phyloP scores from a whole-genome alignment of 2,329 filamentous ascomycete species.

The Periconia sp. region DNA sequence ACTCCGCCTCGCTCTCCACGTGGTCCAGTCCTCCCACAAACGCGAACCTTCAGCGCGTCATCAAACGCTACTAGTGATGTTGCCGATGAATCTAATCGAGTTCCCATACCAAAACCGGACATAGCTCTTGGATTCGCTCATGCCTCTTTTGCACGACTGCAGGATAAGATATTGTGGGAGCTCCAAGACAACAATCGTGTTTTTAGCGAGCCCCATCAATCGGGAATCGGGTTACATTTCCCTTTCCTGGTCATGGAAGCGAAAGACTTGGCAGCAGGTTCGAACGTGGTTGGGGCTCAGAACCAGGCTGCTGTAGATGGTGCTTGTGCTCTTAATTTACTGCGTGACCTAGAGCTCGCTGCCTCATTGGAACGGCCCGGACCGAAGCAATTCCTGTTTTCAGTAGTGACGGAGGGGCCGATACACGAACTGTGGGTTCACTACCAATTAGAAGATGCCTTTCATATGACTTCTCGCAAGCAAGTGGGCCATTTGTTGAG shows the following conservation, averaged over 20 bases:
- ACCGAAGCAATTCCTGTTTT: constrained; percentile 11
- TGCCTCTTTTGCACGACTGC: constrained; percentile 7
- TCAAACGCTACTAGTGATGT: constrained; percentile 11
- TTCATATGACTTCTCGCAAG: constrained; percentile 11
- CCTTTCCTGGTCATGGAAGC: constrained; percentile 15
- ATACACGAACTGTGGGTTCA: constrained; percentile 17
- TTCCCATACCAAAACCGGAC: constrained; percentile 13
- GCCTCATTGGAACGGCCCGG: neutral
- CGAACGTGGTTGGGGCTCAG: constrained; percentile 2
- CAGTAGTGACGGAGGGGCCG: constrained; percentile 15
- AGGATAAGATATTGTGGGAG: constrained; percentile 15
- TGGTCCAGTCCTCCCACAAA: constrained; percentile 6
- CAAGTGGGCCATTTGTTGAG: too few species aligned
- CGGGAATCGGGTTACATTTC: constrained; percentile 9
- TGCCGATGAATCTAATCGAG: constrained; percentile 11
- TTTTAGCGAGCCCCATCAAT: constrained; percentile 11
- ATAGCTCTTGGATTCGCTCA: constrained; percentile 12
- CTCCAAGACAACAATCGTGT: constrained; percentile 11
- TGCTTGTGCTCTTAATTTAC: constrained; percentile 12
- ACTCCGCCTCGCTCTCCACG: constrained; percentile 2
- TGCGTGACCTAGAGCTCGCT: constrained; percentile 6
- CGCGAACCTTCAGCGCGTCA: constrained; percentile 9
- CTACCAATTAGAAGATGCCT: constrained; percentile 8
- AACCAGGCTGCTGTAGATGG: constrained; percentile 9
- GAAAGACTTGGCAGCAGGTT: constrained; percentile 5